Percentiles rank a stretch among this genome's conserved stretches.
Evolutionary conservation across 164 flowering plant genomes (phyloP).

Genomic region (Pachysandra terminalis): DNA sequence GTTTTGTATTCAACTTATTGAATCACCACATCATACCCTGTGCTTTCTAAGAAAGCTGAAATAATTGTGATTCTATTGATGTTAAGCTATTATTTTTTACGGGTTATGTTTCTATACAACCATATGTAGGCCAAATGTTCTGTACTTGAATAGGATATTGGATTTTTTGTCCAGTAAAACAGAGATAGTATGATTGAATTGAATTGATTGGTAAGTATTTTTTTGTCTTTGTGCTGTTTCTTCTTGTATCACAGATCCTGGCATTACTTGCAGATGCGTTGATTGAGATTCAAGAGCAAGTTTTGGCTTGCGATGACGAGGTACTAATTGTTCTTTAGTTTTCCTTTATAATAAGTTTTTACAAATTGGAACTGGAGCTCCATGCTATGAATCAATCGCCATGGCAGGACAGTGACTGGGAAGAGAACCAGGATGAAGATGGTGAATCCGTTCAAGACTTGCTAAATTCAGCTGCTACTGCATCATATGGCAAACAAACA

Average conservation of each 20-base stretch:
- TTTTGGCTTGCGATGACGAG: constrained; percentile 52
- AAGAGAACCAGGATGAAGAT: constrained; percentile 51
- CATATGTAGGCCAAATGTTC: too few species aligned
- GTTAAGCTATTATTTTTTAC: too few species aligned
- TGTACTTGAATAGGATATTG: not conserved
- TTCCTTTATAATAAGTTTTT: not conserved
- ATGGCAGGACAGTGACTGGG: constrained; percentile 91
- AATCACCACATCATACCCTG: not conserved
- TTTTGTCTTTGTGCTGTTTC: not conserved
- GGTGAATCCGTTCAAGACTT: constrained; percentile 30
- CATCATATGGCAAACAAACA: constrained; percentile 40
- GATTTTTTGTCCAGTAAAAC: not conserved
- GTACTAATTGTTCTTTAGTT: constrained; percentile 23
- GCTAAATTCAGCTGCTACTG: constrained; percentile 31
- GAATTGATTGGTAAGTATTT: not conserved
- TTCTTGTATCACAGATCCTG: constrained; percentile 50
- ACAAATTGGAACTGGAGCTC: not conserved
- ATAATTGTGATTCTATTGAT: not conserved
- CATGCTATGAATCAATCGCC: constrained; percentile 1
- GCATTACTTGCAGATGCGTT: constrained; percentile 72
- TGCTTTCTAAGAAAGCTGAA: constrained; percentile 1
- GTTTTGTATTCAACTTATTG: too few species aligned
- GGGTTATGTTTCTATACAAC: too few species aligned
- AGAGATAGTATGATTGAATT: not conserved
- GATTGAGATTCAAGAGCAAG: constrained; percentile 90